Conservation (phyloP, 2,329 filamentous ascomycete species). For the Grosmannia serpens region DNA sequence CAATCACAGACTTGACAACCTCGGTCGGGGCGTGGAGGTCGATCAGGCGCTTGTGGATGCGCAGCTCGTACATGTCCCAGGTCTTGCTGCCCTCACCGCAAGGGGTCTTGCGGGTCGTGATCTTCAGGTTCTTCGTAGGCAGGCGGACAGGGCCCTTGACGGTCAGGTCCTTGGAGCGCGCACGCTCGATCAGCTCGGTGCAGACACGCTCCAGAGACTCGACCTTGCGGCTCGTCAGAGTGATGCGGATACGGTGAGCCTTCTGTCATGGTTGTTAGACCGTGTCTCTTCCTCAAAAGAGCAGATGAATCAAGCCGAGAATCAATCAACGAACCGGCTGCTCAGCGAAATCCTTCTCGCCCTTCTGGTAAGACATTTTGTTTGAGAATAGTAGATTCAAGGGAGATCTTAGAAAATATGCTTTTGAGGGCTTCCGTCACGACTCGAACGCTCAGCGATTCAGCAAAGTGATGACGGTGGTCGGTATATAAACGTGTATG, state of each 20-base stretch:
- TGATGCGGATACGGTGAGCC: constrained; percentile 55
- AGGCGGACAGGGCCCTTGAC: constrained; percentile 97
- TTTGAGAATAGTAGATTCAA: constrained; percentile 8
- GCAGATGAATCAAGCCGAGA: neutral
- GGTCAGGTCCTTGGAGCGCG: constrained; percentile 95
- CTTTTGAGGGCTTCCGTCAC: constrained; percentile 7
- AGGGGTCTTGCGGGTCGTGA: constrained; percentile 97
- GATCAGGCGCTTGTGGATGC: constrained; percentile 97
- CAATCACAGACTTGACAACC: constrained; percentile 92
- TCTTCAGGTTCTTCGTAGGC: constrained; percentile 91
- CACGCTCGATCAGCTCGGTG: constrained; percentile 95
- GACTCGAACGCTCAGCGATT: constrained; percentile 14
- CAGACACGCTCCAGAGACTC: constrained; percentile 95
- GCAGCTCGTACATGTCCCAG: constrained; percentile 88
- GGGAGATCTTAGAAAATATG: neutral
- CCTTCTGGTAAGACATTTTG: constrained; percentile 90
- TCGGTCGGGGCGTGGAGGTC: constrained; percentile 96
- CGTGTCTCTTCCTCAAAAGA: neutral
- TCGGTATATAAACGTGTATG: neutral
- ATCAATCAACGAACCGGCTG: constrained; percentile 52
- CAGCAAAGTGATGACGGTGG: constrained; percentile 15
- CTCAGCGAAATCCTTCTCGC: constrained; percentile 87
- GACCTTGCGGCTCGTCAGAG: constrained; percentile 90
- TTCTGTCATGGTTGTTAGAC: constrained; percentile 7
- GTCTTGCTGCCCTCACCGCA: constrained; percentile 99